phyloP scores from a whole-genome alignment of 208 protist species.

The Angomonas ambiguus region DNA sequence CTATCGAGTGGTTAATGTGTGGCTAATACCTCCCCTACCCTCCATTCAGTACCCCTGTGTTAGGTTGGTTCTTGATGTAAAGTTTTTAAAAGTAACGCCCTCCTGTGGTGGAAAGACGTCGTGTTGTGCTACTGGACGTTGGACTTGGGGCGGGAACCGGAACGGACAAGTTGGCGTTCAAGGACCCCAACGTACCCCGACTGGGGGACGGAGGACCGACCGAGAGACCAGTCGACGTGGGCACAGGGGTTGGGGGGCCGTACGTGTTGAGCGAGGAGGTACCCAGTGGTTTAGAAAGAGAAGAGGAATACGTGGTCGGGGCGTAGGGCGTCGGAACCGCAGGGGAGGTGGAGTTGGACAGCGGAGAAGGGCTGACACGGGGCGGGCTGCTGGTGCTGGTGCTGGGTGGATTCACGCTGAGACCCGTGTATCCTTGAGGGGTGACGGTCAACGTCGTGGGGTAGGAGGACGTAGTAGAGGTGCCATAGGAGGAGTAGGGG shows the following conservation, averaged over 20 bases:
- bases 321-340: not conserved
- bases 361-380: not conserved
- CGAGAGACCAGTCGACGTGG: not conserved
- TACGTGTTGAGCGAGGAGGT: not conserved
- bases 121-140: not conserved
- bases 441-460: not conserved
- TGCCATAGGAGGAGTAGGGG: not conserved
- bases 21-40: no score
- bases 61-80: not conserved
- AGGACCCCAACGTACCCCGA: not conserved
- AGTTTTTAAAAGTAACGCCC: not conserved
- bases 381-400: not conserved
- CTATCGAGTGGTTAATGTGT: no score
- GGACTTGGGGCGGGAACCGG: not conserved
- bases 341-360: not conserved
- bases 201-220: not conserved
- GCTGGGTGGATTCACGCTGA: not conserved
- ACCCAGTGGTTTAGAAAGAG: not conserved
- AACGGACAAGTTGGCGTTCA: not conserved
- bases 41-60: no score
- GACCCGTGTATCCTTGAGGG: not conserved
- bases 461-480: not conserved
- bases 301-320: not conserved
- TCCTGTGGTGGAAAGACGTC: not conserved
- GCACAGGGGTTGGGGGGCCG: slow-evolving; percentile 2